Evolutionary conservation across 768 basidiomycete genomes (phyloP).

Genomic region (Tricholoma bakamatsutake): DNA sequence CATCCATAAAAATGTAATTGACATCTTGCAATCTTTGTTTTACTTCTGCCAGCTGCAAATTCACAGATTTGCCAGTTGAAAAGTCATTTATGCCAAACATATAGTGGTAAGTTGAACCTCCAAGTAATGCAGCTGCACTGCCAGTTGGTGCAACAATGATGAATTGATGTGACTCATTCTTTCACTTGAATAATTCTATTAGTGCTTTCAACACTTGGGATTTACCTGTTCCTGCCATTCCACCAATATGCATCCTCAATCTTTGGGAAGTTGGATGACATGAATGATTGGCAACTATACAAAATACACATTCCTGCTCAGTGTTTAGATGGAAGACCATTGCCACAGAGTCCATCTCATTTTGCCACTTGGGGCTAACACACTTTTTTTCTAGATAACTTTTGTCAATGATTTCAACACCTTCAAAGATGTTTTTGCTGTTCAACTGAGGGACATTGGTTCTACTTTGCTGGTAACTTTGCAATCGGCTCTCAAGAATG

Average conservation of each 20-base stretch:
- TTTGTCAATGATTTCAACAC: no score
- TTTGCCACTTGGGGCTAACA: no score
- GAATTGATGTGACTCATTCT: constrained; percentile 20
- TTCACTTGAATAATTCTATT: constrained; percentile 4
- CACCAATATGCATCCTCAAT: no score
- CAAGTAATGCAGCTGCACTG: constrained; percentile 20
- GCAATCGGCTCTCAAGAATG: no score
- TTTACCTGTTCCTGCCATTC: no score
- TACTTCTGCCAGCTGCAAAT: constrained; percentile 8
- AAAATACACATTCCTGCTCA: constrained; percentile 8
- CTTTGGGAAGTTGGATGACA: not conserved
- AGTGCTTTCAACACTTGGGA: no score
- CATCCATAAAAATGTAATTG: constrained; percentile 34
- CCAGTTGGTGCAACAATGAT: constrained; percentile 23
- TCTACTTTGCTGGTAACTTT: no score
- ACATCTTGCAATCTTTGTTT: constrained; percentile 8
- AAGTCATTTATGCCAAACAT: constrained; percentile 7
- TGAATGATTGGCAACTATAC: constrained; percentile 16
- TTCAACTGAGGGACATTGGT: no score
- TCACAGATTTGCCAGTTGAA: constrained; percentile 1
- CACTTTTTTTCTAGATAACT: no score
- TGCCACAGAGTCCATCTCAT: no score
- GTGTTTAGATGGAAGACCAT: not conserved
- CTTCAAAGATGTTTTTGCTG: no score
- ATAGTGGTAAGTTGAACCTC: constrained; percentile 22